A percentile compares a stretch with the other conserved stretches of the same genome.
Evolutionary conservation across 805 yeast genomes (phyloP).

Genomic region (Zygoascus tannicola): DNA sequence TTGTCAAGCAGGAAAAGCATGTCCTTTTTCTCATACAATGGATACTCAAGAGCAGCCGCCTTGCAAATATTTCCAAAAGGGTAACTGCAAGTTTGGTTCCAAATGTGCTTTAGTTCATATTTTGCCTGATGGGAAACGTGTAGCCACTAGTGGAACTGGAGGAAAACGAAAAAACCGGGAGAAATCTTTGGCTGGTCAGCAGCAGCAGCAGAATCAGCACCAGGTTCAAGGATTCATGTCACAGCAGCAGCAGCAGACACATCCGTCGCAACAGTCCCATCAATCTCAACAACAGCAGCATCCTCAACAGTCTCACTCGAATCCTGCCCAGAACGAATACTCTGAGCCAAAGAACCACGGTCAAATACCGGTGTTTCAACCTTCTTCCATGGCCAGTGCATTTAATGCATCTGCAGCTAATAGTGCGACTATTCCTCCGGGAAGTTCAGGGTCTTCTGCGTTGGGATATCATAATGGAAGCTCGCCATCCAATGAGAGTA

Average conservation of each 20-base stretch:
- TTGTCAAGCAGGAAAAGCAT: conserved; percentile 88
- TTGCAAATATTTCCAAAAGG: conserved; percentile 90
- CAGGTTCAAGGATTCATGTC: not conserved
- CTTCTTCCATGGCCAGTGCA: not conserved
- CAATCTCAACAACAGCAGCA: too few species aligned
- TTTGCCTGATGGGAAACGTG: conserved; percentile 78
- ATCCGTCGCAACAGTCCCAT: too few species aligned
- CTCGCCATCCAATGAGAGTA: not conserved
- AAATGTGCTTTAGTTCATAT: conserved; percentile 93
- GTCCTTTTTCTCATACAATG: conserved; percentile 81
- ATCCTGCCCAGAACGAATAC: too few species aligned
- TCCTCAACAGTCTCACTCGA: too few species aligned
- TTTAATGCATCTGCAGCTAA: not conserved
- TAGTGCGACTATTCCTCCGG: not conserved
- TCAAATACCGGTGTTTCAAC: not conserved
- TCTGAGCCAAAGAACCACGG: not conserved
- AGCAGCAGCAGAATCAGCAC: conserved; percentile 1
- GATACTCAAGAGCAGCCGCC: conserved; percentile 49
- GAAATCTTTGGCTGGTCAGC: not conserved
- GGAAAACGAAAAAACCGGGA: not conserved
- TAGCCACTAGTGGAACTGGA: conserved; percentile 33
- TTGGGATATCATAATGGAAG: too few species aligned
- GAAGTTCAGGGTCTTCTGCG: not conserved
- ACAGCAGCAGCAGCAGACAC: not conserved
- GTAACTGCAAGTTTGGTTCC: conserved; percentile 92